Evolutionary conservation across 2,329 filamentous ascomycete species (phyloP).

Genomic region (Fusarium scirpi): DNA sequence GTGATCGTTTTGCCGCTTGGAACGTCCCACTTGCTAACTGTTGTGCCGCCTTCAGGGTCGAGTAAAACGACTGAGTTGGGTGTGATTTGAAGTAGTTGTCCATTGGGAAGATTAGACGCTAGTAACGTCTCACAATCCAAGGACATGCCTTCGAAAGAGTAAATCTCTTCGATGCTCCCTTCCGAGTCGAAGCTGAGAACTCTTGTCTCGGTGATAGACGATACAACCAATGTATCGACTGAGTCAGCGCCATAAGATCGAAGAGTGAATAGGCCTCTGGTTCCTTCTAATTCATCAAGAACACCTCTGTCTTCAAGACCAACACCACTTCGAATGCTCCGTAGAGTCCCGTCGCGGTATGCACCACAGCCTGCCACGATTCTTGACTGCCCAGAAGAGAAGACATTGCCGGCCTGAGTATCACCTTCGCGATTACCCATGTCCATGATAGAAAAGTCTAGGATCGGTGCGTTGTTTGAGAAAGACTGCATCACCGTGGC

Average conservation of each 20-base stretch:
- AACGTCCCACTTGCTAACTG: conserved; percentile 69
- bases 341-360: conserved; percentile 86
- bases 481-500: conserved; percentile 77
- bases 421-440: conserved; percentile 88
- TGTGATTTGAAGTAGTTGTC: conserved; percentile 81
- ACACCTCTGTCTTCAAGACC: conserved; percentile 89
- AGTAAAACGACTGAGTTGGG: conserved; percentile 70
- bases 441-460: conserved; percentile 97
- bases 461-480: conserved; percentile 85
- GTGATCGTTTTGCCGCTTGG: conserved; percentile 72
- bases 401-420: conserved; percentile 81
- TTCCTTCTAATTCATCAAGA: conserved; percentile 80
- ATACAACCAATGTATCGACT: conserved; percentile 80
- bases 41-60: conserved; percentile 68
- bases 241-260: conserved; percentile 61
- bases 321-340: conserved; percentile 93
- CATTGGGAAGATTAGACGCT: conserved; percentile 72
- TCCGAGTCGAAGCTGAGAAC: conserved; percentile 80
- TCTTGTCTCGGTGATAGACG: conserved; percentile 85
- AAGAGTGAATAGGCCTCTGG: conserved; percentile 79
- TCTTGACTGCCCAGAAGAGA: conserved; percentile 92
- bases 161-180: conserved; percentile 87
- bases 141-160: conserved; percentile 77
- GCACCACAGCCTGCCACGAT: conserved; percentile 94
- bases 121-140: conserved; percentile 80